phyloP scores from a whole-genome alignment of 1,284 basidiomycete genomes.

The Sporisorium exsertum region DNA sequence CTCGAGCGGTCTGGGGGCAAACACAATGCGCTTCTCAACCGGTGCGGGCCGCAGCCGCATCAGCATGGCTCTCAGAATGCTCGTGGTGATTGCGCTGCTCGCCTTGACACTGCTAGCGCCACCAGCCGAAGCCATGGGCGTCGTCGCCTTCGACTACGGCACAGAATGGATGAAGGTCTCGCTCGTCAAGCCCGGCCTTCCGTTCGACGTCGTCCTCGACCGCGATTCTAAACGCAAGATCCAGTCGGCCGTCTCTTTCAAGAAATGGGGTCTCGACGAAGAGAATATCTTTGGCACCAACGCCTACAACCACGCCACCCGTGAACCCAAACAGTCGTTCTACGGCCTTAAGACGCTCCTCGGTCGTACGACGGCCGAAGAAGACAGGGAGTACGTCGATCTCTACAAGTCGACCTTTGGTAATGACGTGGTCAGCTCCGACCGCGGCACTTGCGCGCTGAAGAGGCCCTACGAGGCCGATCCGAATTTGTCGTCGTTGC shows the following conservation, averaged over 20 bases:
- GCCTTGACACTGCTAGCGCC: conserved; percentile 30
- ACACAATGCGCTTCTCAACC: conserved; percentile 26
- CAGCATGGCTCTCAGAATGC: conserved; percentile 27
- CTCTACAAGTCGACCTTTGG: conserved; percentile 53
- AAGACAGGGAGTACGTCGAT: conserved; percentile 37
- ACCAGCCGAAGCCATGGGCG: conserved; percentile 56
- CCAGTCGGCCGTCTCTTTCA: conserved; percentile 76
- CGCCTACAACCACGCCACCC: conserved; percentile 85
- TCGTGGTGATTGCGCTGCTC: conserved; percentile 25
- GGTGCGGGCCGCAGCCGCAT: conserved; percentile 11
- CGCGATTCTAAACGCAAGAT: conserved; percentile 98
- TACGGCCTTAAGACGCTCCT: conserved; percentile 88
- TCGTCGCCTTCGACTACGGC: conserved; percentile 68
- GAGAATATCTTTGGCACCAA: conserved; percentile 90
- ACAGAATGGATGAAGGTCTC: conserved; percentile 79
- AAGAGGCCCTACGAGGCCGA: conserved; percentile 47
- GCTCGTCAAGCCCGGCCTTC: conserved; percentile 92
- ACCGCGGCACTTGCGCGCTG: conserved; percentile 52
- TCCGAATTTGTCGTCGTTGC: conserved; percentile 37
- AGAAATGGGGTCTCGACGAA: conserved; percentile 57
- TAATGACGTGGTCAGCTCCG: conserved; percentile 52
- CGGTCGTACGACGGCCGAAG: conserved; percentile 70
- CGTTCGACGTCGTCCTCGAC: conserved; percentile 95
- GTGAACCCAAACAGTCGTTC: conserved; percentile 89
- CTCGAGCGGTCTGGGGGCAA: background rate